Evolutionary conservation across 1,139 yeast genomes (phyloP).

Genomic region (Saccharomycopsis hybrid): DNA sequence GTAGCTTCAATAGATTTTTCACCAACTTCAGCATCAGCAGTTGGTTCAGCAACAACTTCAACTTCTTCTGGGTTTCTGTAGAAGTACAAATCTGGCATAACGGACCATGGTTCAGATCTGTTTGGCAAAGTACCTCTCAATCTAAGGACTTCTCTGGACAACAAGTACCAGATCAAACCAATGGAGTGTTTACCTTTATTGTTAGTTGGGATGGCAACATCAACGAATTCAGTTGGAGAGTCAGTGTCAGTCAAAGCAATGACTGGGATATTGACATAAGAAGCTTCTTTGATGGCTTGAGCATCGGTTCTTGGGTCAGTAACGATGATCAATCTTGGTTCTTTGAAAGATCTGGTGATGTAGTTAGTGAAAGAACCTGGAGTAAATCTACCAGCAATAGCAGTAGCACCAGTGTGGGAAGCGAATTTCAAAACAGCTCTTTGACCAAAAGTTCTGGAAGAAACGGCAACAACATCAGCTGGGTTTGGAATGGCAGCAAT

Average conservation of each 20-base stretch:
- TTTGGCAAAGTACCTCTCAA: constrained; percentile 96
- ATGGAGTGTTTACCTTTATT: constrained; percentile 99
- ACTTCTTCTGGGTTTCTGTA: constrained; percentile 99
- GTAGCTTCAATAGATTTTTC: constrained; percentile 48
- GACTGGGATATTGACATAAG: constrained; percentile 99
- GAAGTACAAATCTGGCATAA: constrained; percentile 99
- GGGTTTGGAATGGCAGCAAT: constrained; percentile 99
- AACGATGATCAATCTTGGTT: constrained; percentile 98
- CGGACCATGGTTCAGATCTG: constrained; percentile 97
- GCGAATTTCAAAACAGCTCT: constrained; percentile 99
- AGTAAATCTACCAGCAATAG: constrained; percentile 99
- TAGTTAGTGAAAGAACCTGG: constrained; percentile 99
- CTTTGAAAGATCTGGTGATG: constrained; percentile 99
- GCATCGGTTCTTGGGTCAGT: constrained; percentile 99
- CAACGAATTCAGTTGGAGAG: constrained; percentile 98
- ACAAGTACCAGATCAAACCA: constrained; percentile 99
- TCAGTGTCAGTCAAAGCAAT: constrained; percentile 98
- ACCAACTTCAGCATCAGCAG: constrained; percentile 56
- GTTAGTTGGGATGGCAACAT: constrained; percentile 99
- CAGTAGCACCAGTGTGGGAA: constrained; percentile 99
- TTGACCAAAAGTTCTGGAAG: constrained; percentile 99
- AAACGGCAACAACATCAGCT: constrained; percentile 96
- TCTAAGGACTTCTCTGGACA: constrained; percentile 99
- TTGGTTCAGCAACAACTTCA: constrained; percentile 75
- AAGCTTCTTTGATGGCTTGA: constrained; percentile 99